Base-by-base conservation (phyloP, 371 early-diverging fungal species). In the Circinella umbellata region DNA sequence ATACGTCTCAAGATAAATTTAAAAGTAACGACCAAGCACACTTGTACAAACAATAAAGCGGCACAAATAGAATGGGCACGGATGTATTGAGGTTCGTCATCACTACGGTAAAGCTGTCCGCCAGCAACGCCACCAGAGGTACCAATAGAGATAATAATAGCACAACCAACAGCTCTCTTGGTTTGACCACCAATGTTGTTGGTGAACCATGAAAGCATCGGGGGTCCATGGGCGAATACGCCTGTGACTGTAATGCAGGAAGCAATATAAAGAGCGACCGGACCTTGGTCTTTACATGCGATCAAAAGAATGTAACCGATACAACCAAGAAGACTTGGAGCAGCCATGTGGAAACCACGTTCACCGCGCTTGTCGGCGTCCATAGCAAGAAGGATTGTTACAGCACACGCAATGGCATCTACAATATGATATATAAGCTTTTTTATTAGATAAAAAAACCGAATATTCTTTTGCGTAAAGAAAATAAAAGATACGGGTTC, bases 241-340 rank as follows among this genome's bases (percentile, higher is more conserved):
- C 89, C 89, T 13, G 73, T 81, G 10, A 80, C 80, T 4, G 88
- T 83, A 54, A 90, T 73, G 35, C 81, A 79, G 47, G 87, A 81
- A 54, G 85, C 80, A 63, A 86, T 78, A 66, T 90, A 90, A 61
- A 82, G 49, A 10, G 71, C 77, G 5, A 61, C 67, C 7, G 73
- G 47, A 14, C 73, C 71, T 15, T 62, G 54, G 48, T 70, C 71
- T n/a, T 51, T 61, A 11, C 82, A 73, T 9, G 78, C 74, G 20
- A 90, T 81, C 37, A 92, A 73, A 20, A 91, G 77, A 17, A 87
- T 81, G 76, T 91, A 91, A 6, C 93, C 92, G 20, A 91, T 66
- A 62, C 84, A 81, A 11, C 90, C 90, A 13, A 93, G 9, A 51
- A 81, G 61, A 4, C 85, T 86, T n/a, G 91, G 86, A 27, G 83